Evolutionary conservation across 257 asterid genomes (phyloP).

Genomic region (Capsicum rhomboideum): DNA sequence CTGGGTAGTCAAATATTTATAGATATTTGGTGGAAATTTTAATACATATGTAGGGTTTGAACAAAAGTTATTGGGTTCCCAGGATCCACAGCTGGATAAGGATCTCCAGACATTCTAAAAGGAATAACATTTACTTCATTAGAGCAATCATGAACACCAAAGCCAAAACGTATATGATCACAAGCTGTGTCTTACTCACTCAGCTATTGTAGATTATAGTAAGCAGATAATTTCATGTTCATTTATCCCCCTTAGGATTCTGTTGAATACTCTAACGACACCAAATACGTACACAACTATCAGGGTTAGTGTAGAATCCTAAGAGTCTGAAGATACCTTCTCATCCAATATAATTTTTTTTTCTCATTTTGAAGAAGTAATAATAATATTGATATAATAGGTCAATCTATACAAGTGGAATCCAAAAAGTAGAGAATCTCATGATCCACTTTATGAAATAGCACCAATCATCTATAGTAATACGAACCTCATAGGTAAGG

Average conservation of each 20-base stretch:
- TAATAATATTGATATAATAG: neutral
- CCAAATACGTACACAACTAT: neutral
- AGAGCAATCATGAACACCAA: neutral
- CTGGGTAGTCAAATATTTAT: neutral
- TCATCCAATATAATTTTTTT: neutral
- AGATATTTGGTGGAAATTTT: neutral
- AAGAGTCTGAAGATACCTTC: neutral
- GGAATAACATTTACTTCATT: constrained; percentile 4
- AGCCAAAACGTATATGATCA: neutral
- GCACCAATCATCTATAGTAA: neutral
- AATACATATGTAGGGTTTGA: neutral
- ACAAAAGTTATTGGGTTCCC: neutral
- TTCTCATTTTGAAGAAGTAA: neutral
- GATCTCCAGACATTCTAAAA: neutral
- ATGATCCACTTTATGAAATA: neutral
- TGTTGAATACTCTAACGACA: neutral
- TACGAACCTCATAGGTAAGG: neutral
- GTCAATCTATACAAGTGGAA: neutral
- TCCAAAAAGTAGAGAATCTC: neutral
- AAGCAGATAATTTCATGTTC: neutral
- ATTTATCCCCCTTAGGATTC: neutral
- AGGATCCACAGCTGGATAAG: neutral
- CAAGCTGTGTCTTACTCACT: neutral
- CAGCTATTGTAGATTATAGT: neutral
- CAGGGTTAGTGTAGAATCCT: neutral